A percentile compares a stretch with the other conserved stretches of the same genome.
These are phyloP conservation scores for Emmonsiellopsis sp. DNA, from an alignment of 2,329 filamentous ascomycete species.

Conservation along the genomic window DNA sequence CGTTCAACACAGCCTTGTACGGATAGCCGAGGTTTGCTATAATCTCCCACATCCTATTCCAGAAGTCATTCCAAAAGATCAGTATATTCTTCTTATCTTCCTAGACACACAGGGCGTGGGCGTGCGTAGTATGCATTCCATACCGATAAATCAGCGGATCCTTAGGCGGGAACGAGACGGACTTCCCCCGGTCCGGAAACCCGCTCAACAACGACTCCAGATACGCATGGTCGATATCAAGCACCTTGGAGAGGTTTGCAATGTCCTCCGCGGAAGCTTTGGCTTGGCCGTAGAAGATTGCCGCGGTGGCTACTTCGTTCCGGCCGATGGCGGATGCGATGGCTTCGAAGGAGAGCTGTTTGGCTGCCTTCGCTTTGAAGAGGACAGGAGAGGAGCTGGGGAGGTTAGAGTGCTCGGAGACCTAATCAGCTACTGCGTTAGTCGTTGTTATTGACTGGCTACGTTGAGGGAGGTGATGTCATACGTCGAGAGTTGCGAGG, in stretches of 20 bases:
- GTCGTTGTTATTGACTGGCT: background rate
- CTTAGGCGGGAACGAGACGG: constrained; percentile 71
- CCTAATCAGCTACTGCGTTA: constrained; percentile 31
- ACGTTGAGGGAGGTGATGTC: background rate
- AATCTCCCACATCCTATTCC: constrained; percentile 62
- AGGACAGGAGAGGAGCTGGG: constrained; percentile 62
- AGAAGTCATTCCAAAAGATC: too few relatives aligned
- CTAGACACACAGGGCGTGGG: too few relatives aligned
- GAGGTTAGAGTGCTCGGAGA: constrained; percentile 57
- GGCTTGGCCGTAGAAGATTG: constrained; percentile 83
- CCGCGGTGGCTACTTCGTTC: constrained; percentile 74
- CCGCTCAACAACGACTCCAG: constrained; percentile 57
- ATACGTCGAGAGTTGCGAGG: constrained; percentile 2
- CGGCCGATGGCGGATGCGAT: constrained; percentile 67
- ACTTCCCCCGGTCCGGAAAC: constrained; percentile 71
- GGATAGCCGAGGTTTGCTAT: constrained; percentile 96
- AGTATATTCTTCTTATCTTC: too few relatives aligned
- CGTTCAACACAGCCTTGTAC: constrained; percentile 89
- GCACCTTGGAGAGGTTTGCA: constrained; percentile 54
- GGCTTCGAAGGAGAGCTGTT: constrained; percentile 67
- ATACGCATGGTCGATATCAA: constrained; percentile 48
- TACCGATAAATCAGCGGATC: constrained; percentile 77
- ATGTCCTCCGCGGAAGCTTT: constrained; percentile 62
- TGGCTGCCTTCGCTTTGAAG: constrained; percentile 69
- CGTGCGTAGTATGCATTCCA: too few relatives aligned